Conservation (phyloP, 1,284 basidiomycete genomes). For the Trametes sp. region DNA sequence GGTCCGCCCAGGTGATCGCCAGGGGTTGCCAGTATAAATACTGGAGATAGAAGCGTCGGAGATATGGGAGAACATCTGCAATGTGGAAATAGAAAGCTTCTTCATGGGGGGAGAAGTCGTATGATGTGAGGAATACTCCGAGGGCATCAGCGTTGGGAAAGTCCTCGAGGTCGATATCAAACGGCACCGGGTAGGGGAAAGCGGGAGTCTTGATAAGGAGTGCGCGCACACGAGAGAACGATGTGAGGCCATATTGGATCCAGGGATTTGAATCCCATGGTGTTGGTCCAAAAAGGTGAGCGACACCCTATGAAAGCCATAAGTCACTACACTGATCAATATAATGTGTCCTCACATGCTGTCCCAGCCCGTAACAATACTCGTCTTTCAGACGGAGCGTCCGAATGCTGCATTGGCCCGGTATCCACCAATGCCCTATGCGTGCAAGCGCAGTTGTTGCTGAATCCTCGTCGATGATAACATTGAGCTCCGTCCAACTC, state of each 20-base stretch:
- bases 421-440: not conserved
- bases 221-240: not conserved
- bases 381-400: not conserved
- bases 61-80: not conserved
- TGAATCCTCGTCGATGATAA: not conserved
- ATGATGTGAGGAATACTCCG: not conserved
- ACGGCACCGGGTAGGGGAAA: slow-evolving; percentile 1
- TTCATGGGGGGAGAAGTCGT: not conserved
- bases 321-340: not conserved
- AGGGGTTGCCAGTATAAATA: not conserved
- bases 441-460: not conserved
- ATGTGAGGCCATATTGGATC: not conserved
- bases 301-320: not conserved
- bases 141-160: not conserved
- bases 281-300: not conserved
- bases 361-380: not conserved
- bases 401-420: not conserved
- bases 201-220: slow-evolving; percentile 2
- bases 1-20: too few species aligned
- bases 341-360: not conserved
- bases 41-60: not conserved
- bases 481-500: not conserved
- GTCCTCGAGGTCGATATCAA: not conserved
- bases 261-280: not conserved
- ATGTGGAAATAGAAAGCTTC: not conserved